Base-by-base conservation (phyloP, 805 yeast species). In the Tetrapisispora namnaoensis region DNA sequence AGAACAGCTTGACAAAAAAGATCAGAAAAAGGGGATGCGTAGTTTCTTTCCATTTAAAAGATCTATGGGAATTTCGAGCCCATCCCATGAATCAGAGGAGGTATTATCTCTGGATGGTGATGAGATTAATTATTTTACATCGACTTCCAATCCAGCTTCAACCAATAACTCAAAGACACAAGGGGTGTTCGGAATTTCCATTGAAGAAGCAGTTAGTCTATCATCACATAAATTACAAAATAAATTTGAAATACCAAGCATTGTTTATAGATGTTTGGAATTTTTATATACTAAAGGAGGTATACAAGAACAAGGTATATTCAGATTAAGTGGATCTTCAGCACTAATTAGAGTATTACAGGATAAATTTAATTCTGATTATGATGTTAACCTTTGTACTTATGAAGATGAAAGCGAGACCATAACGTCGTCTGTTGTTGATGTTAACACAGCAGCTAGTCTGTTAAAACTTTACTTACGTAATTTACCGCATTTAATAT, bases 261-360 rank as follows among this genome's bases (percentile, higher is more conserved):
- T 91, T 8, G 78, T 87, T 17, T 84, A 70, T 57, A 69, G 95
- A 51, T 88, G 96, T 59, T 59, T 90, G 34, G 83, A 79, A 49
- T 86, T 75, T 55, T 70, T 91, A 45, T 73, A 75, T 45, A 74
- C 71, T 37, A 76, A 81, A 24, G 79, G 82, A 21, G 95, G 95
- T 0, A 71, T 82, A n/a, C 77, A 77, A 52, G 93, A 87, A 63
- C 95, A 89, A 59, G 99, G 99, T 11, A 78, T 91, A 2, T 93
- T 93, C 70, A 74, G 99, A 52, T 70, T 89, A 49, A 86, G 90
- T 66, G 98, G 98, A 4, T 86, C 95, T 36, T 84, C 89, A 49
- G 76, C 88, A 1, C 74, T 83, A 46, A 87, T 86, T 37, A 78
- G 82, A 53, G 77, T 72, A 38, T 72, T 86, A 50, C 86, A 82